phyloP scores from a whole-genome alignment of 192 early-diverging fungal genomes.

The Diversispora eburnea region DNA sequence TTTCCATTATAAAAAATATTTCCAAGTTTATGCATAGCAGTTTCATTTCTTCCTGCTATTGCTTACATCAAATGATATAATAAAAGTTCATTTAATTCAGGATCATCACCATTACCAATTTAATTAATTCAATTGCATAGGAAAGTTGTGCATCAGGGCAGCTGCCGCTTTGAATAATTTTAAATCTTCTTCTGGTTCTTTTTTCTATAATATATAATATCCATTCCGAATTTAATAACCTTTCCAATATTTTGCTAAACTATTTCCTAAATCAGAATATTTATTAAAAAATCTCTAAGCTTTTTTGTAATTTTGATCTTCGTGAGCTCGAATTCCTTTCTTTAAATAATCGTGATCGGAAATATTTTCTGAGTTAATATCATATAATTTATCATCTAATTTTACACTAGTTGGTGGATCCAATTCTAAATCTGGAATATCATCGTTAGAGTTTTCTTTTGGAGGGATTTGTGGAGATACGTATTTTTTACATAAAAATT shows the following conservation, averaged over 20 bases:
- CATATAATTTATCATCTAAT: not conserved
- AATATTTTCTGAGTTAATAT: not conserved
- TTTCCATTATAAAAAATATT: conserved; percentile 24
- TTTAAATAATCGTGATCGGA: conserved; percentile 5
- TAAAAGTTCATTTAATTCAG: not conserved
- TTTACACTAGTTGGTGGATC: not conserved
- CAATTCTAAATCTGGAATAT: no score
- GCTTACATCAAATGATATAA: conserved; percentile 2
- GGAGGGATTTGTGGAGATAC: no score
- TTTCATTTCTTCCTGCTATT: not conserved
- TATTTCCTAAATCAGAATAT: conserved; percentile 6
- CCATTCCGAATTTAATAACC: conserved; percentile 18
- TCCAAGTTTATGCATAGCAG: not conserved
- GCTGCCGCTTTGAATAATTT: conserved; percentile 9
- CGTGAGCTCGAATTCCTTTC: conserved; percentile 7
- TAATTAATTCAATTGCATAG: not conserved
- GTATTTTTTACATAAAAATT: no score
- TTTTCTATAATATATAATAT: not conserved
- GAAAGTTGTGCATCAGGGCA: conserved; percentile 18
- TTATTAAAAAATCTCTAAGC: conserved; percentile 14
- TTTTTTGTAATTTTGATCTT: not conserved
- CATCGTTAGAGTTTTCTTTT: no score
- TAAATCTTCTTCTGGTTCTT: not conserved
- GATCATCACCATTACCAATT: not conserved
- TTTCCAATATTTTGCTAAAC: conserved; percentile 23